phyloP scores from a whole-genome alignment of 2,329 filamentous ascomycete species.

The Aurifilum marmelostoma region DNA sequence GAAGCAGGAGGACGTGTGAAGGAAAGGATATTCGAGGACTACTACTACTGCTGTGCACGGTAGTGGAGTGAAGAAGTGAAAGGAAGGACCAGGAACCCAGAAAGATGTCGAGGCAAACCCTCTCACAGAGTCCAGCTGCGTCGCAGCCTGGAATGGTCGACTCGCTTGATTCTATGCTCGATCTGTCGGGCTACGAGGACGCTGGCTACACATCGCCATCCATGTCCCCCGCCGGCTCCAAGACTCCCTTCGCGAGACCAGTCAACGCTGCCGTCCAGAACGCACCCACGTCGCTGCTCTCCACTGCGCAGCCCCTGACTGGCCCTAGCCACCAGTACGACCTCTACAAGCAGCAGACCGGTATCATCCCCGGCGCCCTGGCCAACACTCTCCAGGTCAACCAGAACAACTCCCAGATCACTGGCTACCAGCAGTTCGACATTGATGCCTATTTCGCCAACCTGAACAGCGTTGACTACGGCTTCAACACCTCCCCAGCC shows the following conservation, averaged over 20 bases:
- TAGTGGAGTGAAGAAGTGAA: slow-evolving; percentile 5
- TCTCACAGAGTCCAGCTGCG: slow-evolving; percentile 35
- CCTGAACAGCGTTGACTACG: slow-evolving; percentile 65
- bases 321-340: slow-evolving; percentile 95
- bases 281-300: slow-evolving; percentile 57
- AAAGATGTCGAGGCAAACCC: slow-evolving; percentile 33
- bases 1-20: not conserved
- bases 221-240: slow-evolving; percentile 58
- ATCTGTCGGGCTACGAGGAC: slow-evolving; percentile 66
- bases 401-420: slow-evolving; percentile 58
- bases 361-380: slow-evolving; percentile 82
- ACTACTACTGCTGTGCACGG: not conserved
- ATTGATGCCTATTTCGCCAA: slow-evolving; percentile 54
- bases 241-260: slow-evolving; percentile 55
- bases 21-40: not conserved
- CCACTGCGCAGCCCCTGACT: slow-evolving; percentile 63
- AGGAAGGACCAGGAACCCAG: slow-evolving; percentile 1
- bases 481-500: slow-evolving; percentile 72
- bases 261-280: slow-evolving; percentile 48
- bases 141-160: slow-evolving; percentile 46
- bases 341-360: slow-evolving; percentile 93
- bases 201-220: slow-evolving; percentile 64
- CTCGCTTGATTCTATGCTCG: slow-evolving; percentile 61
- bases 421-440: slow-evolving; percentile 54
- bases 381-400: slow-evolving; percentile 80